Percentiles rank a stretch among this genome's conserved stretches.
phyloP scores from a whole-genome alignment of 1,284 basidiomycete species.

The Trichosporon asahii region DNA sequence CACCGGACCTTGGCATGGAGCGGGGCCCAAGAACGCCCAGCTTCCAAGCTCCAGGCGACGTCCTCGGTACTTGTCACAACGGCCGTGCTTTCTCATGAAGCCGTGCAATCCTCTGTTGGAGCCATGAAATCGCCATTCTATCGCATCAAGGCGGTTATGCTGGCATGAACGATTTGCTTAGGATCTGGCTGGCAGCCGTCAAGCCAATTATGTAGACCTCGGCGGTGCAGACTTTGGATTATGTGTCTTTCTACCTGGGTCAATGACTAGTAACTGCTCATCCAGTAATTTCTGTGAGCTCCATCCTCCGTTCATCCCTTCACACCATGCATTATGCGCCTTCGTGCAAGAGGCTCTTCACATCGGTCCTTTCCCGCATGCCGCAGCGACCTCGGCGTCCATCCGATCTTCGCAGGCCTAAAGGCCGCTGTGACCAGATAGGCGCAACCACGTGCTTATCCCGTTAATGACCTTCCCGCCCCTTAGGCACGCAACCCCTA shows the following conservation, averaged over 20 bases:
- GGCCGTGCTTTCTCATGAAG: not conserved
- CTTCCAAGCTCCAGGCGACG: not conserved
- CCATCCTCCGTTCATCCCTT: not conserved
- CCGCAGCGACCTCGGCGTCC: not conserved
- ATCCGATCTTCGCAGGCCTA: not conserved
- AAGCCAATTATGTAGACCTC: too few species aligned
- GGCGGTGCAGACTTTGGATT: too few species aligned
- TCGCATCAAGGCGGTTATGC: too few species aligned
- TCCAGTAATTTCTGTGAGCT: too few species aligned
- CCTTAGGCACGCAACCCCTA: not conserved
- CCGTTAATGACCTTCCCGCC: not conserved
- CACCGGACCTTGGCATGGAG: not conserved
- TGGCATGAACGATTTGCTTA: too few species aligned
- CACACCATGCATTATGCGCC: not conserved
- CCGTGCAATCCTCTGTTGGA: too few species aligned
- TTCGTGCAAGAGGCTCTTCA: not conserved
- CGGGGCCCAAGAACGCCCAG: not conserved
- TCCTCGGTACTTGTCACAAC: not conserved
- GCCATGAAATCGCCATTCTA: too few species aligned
- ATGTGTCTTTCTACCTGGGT: too few species aligned
- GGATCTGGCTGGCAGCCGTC: too few species aligned
- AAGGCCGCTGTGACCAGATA: not conserved
- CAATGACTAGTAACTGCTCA: too few species aligned
- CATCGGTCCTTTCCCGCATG: not conserved
- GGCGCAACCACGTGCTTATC: not conserved